Conservation (phyloP, 2,329 filamentous ascomycete genomes). For the Ceratocystiopsis brevicomis region DNA sequence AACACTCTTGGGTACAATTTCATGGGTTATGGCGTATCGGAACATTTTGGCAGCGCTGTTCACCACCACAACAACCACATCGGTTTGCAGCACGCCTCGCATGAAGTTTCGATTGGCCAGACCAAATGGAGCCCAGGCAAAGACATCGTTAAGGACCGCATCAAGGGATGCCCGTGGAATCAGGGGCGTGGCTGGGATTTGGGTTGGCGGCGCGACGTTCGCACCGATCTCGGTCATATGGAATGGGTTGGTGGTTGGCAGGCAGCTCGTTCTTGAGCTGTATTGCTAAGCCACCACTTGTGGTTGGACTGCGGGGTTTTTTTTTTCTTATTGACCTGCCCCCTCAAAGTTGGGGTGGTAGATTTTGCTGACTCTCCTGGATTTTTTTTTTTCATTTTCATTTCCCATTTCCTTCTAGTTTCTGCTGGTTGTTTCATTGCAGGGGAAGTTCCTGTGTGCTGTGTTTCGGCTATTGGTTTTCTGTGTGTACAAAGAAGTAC, state of each 20-base stretch:
- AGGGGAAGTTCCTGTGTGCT: background rate
- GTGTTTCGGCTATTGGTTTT: background rate
- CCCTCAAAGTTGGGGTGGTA: constrained; percentile 1
- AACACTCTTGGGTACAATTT: constrained; percentile 22
- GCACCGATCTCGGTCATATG: constrained; percentile 54
- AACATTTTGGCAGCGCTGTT: constrained; percentile 19
- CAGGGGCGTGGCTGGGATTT: constrained; percentile 41
- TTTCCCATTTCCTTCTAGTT: background rate
- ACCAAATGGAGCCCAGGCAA: constrained; percentile 22
- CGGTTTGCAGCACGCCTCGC: too few relatives aligned
- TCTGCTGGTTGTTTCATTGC: background rate
- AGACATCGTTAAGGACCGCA: constrained; percentile 18
- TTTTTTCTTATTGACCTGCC: constrained; percentile 2
- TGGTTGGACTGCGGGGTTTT: constrained; percentile 29
- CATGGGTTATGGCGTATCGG: constrained; percentile 29
- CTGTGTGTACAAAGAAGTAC: constrained; percentile 7
- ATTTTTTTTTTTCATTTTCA: constrained; percentile 1
- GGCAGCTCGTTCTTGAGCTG: constrained; percentile 24
- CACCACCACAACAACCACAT: constrained; percentile 9
- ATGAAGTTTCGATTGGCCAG: constrained; percentile 6
- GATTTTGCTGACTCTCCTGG: constrained; percentile 10
- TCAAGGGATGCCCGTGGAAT: constrained; percentile 30
- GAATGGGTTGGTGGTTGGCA: constrained; percentile 94
- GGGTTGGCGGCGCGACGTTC: constrained; percentile 42
- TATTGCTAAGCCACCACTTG: constrained; percentile 30